Conservation (phyloP, 2,329 filamentous ascomycete genomes). For the Pseudocercospora fijiensis region DNA sequence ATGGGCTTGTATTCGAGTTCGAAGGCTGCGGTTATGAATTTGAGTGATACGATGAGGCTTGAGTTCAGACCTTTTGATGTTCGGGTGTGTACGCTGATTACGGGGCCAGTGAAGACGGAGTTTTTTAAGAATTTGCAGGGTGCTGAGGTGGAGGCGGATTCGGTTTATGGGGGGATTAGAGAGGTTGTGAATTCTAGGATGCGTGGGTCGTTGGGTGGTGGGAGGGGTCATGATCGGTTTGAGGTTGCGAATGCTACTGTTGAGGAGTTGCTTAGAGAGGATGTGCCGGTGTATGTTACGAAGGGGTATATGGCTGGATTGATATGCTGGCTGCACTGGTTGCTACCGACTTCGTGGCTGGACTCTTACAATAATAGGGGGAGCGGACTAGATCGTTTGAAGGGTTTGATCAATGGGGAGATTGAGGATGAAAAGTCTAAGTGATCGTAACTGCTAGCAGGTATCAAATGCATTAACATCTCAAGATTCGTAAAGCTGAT, state of each 20-base stretch:
- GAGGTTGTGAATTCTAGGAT: slow-evolving; percentile 35
- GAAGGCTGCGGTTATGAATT: slow-evolving; percentile 29
- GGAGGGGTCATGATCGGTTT: slow-evolving; percentile 19
- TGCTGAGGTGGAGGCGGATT: slow-evolving; percentile 47
- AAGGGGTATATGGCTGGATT: slow-evolving; percentile 19
- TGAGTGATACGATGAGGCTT: slow-evolving; percentile 31
- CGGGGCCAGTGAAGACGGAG: slow-evolving; percentile 18
- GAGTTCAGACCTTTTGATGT: slow-evolving; percentile 35
- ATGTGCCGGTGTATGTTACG: slow-evolving; percentile 10
- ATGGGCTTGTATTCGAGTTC: slow-evolving; percentile 40
- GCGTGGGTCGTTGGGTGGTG: slow-evolving; percentile 2
- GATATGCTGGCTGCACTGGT: slow-evolving; percentile 20
- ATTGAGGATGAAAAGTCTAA: slow-evolving; percentile 3
- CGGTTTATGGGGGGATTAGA: slow-evolving; percentile 52
- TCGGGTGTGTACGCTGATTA: slow-evolving; percentile 30
- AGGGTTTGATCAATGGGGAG: not conserved
- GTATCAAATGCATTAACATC: not conserved
- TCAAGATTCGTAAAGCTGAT: not conserved
- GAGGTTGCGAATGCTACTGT: slow-evolving; percentile 17
- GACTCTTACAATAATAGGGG: slow-evolving; percentile 13
- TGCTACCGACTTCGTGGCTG: slow-evolving; percentile 20
- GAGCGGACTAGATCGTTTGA: slow-evolving; percentile 13
- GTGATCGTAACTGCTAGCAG: not conserved
- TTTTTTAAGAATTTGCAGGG: slow-evolving; percentile 29
- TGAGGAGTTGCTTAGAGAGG: slow-evolving; percentile 16